Percentiles rank a stretch among this genome's conserved stretches.
These are phyloP conservation scores for Schizopora paradoxa DNA, from an alignment of 1,284 basidiomycete species.

Conservation along the genomic window DNA sequence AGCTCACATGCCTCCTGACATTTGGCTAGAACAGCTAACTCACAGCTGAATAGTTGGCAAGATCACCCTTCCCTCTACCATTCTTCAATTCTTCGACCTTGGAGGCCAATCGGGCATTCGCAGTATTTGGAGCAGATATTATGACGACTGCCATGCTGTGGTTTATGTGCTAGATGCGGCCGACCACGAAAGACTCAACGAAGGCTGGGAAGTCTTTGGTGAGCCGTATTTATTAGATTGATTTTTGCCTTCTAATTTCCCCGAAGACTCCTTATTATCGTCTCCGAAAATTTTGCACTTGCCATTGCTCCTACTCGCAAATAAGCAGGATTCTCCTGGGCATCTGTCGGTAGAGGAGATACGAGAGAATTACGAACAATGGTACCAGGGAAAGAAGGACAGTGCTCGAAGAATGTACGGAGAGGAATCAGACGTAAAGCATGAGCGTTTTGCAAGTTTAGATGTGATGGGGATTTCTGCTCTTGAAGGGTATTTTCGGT, in stretches of 20 bases:
- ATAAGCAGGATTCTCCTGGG: slow-evolving; percentile 83
- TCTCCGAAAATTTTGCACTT: slow-evolving; percentile 83
- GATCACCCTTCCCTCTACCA: slow-evolving; percentile 84
- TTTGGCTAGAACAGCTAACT: not conserved
- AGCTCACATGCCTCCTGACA: slow-evolving; percentile 6
- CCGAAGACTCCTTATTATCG: slow-evolving; percentile 74
- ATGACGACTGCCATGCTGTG: slow-evolving; percentile 91
- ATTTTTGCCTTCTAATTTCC: not conserved
- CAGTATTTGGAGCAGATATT: slow-evolving; percentile 90
- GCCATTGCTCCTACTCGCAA: slow-evolving; percentile 83
- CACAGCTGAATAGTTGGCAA: slow-evolving; percentile 66
- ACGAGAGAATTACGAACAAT: slow-evolving; percentile 83
- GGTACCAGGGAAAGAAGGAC: slow-evolving; percentile 72
- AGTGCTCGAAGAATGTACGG: slow-evolving; percentile 52
- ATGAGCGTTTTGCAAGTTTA: slow-evolving; percentile 73
- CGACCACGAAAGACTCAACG: slow-evolving; percentile 78
- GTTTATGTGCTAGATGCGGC: slow-evolving; percentile 89
- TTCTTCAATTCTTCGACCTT: slow-evolving; percentile 92
- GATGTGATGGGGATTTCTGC: slow-evolving; percentile 90
- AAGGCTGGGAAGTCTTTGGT: slow-evolving; percentile 96
- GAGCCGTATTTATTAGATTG: slow-evolving; percentile 26
- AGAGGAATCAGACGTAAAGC: slow-evolving; percentile 44
- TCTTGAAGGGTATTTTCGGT: slow-evolving; percentile 90
- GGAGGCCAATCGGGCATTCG: slow-evolving; percentile 90
- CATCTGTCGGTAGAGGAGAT: slow-evolving; percentile 86